These are phyloP conservation scores for Protoeuglena noctilucae DNA, from an alignment of 139 green algal genomes.

Conservation along the genomic window DNA sequence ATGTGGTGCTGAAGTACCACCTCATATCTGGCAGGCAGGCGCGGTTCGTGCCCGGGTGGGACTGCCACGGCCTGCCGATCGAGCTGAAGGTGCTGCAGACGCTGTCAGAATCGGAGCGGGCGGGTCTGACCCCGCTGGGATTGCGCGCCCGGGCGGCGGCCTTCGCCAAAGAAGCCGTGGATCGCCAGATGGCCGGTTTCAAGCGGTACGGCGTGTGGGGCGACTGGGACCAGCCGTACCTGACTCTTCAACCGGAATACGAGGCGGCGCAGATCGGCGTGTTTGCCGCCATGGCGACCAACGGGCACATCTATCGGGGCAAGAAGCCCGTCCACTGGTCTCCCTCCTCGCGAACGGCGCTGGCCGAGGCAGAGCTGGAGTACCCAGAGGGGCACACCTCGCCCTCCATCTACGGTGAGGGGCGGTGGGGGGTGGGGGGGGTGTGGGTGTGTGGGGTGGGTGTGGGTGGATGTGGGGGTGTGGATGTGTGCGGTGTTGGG, in stretches of 20 bases:
- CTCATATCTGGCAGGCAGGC: conserved; percentile 47
- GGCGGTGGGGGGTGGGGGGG: no score
- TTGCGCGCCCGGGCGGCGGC: conserved; percentile 66
- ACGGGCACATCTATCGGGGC: conserved; percentile 91
- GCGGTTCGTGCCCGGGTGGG: conserved; percentile 87
- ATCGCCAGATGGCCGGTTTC: conserved; percentile 77
- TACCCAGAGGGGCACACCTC: conserved; percentile 93
- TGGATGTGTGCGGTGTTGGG: no score
- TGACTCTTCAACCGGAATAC: conserved; percentile 78
- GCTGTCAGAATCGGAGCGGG: conserved; percentile 42
- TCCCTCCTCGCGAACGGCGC: conserved; percentile 75
- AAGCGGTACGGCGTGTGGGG: conserved; percentile 87
- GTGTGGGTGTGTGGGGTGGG: conserved; percentile 41
- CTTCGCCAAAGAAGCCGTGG: conserved; percentile 78
- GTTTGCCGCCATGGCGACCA: conserved; percentile 89
- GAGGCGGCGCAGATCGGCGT: conserved; percentile 82
- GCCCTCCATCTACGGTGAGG: conserved; percentile 75
- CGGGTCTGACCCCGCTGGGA: conserved; percentile 52
- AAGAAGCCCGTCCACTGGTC: conserved; percentile 96
- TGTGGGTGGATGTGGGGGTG: neutral
- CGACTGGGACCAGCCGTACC: conserved; percentile 86
- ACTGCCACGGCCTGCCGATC: conserved; percentile 96
- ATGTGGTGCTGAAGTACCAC: conserved; percentile 79
- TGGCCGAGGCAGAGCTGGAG: conserved; percentile 96
- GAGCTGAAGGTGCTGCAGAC: conserved; percentile 92